A percentile compares a stretch with the other conserved stretches of the same genome.
Evolutionary conservation across 2,329 filamentous ascomycete species (phyloP).

Genomic region (Lithohypha guttulata): DNA sequence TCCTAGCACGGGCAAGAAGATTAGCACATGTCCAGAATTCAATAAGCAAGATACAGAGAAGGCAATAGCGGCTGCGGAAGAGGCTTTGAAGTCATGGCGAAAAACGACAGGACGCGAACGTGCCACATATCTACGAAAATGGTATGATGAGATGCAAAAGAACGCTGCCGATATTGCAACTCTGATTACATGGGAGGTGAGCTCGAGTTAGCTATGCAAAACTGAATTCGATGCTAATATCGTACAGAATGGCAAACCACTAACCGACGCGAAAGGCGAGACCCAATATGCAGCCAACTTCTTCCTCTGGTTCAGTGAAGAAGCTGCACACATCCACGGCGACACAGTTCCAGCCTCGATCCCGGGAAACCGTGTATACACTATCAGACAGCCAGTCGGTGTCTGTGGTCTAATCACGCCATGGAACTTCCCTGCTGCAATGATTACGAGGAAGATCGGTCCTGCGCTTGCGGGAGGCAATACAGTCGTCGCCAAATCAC

Average conservation of each 20-base stretch:
- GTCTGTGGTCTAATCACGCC: constrained; percentile 59
- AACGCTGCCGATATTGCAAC: constrained; percentile 56
- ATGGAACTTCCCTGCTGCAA: constrained; percentile 52
- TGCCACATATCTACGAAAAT: constrained; percentile 51
- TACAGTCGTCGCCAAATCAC: constrained; percentile 84
- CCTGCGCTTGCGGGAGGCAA: constrained; percentile 79
- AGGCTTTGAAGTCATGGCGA: constrained; percentile 54
- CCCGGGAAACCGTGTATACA: constrained; percentile 51
- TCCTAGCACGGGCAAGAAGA: constrained; percentile 68
- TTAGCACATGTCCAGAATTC: constrained; percentile 77
- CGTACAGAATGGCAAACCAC: constrained; percentile 59
- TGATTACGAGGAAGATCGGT: constrained; percentile 42
- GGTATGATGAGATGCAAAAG: constrained; percentile 56
- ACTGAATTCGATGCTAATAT: too few relatives aligned
- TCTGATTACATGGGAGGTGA: constrained; percentile 48
- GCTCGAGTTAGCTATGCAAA: too few relatives aligned
- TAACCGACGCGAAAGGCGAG: constrained; percentile 50
- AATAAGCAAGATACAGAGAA: constrained; percentile 62
- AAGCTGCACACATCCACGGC: constrained; percentile 48
- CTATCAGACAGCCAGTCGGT: constrained; percentile 55
- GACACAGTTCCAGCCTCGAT: constrained; percentile 51
- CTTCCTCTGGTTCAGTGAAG: constrained; percentile 54
- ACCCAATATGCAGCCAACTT: constrained; percentile 49
- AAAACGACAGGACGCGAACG: constrained; percentile 52
- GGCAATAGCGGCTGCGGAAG: constrained; percentile 73